phyloP scores from a whole-genome alignment of 2,329 filamentous ascomycete species.

The Clarireedia hainanense region DNA sequence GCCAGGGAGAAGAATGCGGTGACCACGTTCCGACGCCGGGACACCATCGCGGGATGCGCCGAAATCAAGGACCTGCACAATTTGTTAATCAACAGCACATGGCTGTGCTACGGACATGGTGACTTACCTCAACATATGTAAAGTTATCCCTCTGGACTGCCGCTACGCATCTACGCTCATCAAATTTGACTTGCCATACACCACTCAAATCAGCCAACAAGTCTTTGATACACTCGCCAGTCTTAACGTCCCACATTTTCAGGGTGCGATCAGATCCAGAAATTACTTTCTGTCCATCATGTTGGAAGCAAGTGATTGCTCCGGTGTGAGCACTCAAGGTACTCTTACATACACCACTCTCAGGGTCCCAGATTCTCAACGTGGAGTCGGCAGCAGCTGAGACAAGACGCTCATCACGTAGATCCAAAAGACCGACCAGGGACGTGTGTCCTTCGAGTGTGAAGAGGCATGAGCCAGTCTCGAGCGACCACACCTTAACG shows the following conservation, averaged over 20 bases:
- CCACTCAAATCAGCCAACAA: constrained; percentile 86
- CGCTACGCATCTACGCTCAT: constrained; percentile 88
- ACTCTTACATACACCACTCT: constrained; percentile 82
- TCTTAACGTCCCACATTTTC: constrained; percentile 97
- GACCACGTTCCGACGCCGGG: constrained; percentile 67
- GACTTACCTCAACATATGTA: constrained; percentile 88
- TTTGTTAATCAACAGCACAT: constrained; percentile 28
- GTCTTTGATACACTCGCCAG: constrained; percentile 86
- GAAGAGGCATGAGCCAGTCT: constrained; percentile 75
- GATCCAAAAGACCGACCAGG: constrained; percentile 83
- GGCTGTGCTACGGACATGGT: not conserved
- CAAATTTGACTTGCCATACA: constrained; percentile 99
- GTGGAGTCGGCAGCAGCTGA: constrained; percentile 95
- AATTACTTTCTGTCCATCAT: constrained; percentile 93
- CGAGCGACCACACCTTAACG: constrained; percentile 95
- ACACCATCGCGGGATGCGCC: constrained; percentile 86
- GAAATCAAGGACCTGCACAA: constrained; percentile 82
- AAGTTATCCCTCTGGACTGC: constrained; percentile 88
- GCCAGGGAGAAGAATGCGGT: constrained; percentile 52
- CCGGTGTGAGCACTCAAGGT: constrained; percentile 90
- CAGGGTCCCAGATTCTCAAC: constrained; percentile 92
- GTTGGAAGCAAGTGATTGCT: constrained; percentile 97
- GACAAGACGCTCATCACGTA: constrained; percentile 83
- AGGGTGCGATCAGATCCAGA: constrained; percentile 90
- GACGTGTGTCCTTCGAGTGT: constrained; percentile 90